Conservation (phyloP, 768 basidiomycete genomes). For the Goffeauzyma gilvescens region DNA sequence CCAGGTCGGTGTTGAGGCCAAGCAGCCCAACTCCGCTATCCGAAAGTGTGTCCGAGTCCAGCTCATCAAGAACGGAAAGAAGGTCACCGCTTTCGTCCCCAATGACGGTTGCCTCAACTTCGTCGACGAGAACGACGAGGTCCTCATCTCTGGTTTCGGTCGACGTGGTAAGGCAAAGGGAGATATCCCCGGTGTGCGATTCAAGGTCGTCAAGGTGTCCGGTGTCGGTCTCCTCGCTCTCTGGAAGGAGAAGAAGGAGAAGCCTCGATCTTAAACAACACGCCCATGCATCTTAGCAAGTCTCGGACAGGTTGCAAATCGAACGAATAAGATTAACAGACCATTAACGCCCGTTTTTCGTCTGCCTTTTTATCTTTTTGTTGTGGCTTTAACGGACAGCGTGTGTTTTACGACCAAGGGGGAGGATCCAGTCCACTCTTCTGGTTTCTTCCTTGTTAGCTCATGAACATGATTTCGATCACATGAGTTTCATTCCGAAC, state of each 20-base stretch:
- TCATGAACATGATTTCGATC: too few species aligned
- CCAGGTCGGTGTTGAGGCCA: slow-evolving; percentile 90
- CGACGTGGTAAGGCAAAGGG: slow-evolving; percentile 97
- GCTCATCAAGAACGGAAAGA: slow-evolving; percentile 99
- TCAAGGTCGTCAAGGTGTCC: slow-evolving; percentile 99
- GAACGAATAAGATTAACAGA: too few species aligned
- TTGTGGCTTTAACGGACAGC: too few species aligned
- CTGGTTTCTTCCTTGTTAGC: too few species aligned
- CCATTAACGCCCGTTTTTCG: too few species aligned
- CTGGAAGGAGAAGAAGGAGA: slow-evolving; percentile 99
- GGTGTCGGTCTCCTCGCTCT: slow-evolving; percentile 94
- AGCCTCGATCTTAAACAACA: slow-evolving; percentile 44
- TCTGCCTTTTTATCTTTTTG: too few species aligned
- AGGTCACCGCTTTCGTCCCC: slow-evolving; percentile 98
- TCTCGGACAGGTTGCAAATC: too few species aligned
- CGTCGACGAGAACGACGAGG: slow-evolving; percentile 96
- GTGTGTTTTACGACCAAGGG: too few species aligned
- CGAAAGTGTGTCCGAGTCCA: slow-evolving; percentile 99
- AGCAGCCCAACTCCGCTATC: slow-evolving; percentile 99
- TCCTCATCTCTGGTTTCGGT: slow-evolving; percentile 99
- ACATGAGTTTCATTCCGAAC: too few species aligned
- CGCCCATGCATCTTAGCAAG: too few species aligned
- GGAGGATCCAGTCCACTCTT: too few species aligned
- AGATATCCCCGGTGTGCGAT: slow-evolving; percentile 96
- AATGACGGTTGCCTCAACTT: slow-evolving; percentile 34